Conservation (phyloP, 306 rosid species). For the Lablab purpureus region DNA sequence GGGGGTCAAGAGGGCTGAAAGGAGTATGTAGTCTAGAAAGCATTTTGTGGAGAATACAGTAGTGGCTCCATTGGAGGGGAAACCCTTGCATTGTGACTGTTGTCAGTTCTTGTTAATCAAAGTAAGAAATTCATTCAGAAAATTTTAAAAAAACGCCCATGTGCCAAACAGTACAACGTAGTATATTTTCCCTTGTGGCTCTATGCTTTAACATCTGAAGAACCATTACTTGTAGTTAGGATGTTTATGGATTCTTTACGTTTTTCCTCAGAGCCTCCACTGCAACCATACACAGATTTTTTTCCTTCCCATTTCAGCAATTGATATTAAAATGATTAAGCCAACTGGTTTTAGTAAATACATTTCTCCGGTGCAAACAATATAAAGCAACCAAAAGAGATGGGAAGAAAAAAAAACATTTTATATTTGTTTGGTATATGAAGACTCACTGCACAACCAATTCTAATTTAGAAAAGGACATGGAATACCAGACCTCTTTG, state of each 20-base stretch:
- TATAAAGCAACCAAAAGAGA: not conserved
- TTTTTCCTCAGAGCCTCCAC: not conserved
- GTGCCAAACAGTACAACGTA: not conserved
- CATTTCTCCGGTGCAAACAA: slow-evolving; percentile 18
- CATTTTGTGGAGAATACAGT: no score
- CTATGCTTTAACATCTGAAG: slow-evolving; percentile 19
- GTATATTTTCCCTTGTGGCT: not conserved
- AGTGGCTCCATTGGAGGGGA: no score
- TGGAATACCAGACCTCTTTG: slow-evolving; percentile 70
- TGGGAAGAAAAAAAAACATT: not conserved
- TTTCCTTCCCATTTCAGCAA: not conserved
- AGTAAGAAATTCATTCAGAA: slow-evolving; percentile 15
- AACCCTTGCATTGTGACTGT: no score
- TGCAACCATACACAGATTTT: not conserved
- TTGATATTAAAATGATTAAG: not conserved
- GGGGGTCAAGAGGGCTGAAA: no score
- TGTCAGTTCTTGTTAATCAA: not conserved
- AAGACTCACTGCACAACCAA: not conserved
- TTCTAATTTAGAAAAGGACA: slow-evolving; percentile 20
- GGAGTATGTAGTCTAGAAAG: no score
- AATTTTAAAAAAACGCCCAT: not conserved
- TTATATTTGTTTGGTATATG: slow-evolving; percentile 16
- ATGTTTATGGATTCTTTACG: not conserved
- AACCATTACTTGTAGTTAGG: not conserved
- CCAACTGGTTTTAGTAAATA: not conserved